Base-by-base conservation (phyloP, 208 protist genomes). In the Herpetomonas muscarum region DNA sequence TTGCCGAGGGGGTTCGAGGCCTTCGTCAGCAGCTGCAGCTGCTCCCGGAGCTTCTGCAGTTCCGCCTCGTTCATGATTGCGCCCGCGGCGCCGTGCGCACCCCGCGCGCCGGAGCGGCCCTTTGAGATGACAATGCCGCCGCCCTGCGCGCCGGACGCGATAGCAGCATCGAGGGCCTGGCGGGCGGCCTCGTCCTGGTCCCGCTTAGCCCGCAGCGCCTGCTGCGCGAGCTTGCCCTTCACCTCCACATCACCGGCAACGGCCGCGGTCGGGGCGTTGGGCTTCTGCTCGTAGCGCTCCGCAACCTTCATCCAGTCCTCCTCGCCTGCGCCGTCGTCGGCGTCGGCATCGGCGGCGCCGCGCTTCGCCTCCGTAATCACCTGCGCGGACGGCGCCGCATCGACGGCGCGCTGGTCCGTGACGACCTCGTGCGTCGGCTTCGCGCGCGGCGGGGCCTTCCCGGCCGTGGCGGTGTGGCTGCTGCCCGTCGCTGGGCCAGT, bases 1-100 rank as follows among this genome's bases (percentile, higher is more conserved):
- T 89, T 90, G 12, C 88, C 88, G 15, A 95, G 64, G 1, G 88
- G 88, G 66, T 90, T 95, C 1, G 88, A 91, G 17, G 88, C 88
- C 59, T 95, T 95, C 29, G 85, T 95, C 19, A 95, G 72, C 29
- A 93, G 67, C 64, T 95, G 88, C 50, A 95, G 64, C 72, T 92
- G 85, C 67, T 92, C 85, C 3, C 88, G 79, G 28, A 95, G 79
- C 49, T 83, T 82, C 48, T 66, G 80, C 12, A 95, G 64, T 45
- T 95, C 88, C 26, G 55, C 67, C 50, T 92, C 88, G 2, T 76
- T 76, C 45, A 92, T 77, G 1, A 64, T 62, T n/a, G 66, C 39
- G 22, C 72, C 48, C 26, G 54, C 72, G 9, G 59, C 74, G 12
- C 67, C 52, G 17, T 44, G 65, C 3, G 49, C 63, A 13, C 63